Evolutionary conservation across 2,329 filamentous ascomycete genomes (phyloP).

Genomic region (Calonectria henricotiae): DNA sequence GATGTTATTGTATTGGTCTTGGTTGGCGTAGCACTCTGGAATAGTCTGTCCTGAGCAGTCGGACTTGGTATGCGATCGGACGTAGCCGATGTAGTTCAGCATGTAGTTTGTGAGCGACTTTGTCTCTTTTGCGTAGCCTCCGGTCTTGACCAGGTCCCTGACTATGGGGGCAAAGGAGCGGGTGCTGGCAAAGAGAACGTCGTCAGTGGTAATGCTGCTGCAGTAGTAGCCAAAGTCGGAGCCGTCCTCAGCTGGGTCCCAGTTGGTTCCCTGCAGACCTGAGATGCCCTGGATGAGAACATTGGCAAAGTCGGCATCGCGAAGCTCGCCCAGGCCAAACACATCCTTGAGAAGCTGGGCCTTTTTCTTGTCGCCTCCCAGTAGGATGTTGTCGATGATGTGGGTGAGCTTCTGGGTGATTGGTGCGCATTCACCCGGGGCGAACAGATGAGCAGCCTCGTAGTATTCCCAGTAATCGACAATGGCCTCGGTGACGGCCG

Average conservation of each 20-base stretch:
- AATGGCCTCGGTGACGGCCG: slow-evolving; percentile 84
- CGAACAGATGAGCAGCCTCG: slow-evolving; percentile 67
- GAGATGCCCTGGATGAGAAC: slow-evolving; percentile 61
- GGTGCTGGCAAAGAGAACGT: slow-evolving; percentile 62
- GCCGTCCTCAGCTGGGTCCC: slow-evolving; percentile 66
- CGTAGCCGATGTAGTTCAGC: slow-evolving; percentile 69
- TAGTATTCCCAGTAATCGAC: slow-evolving; percentile 81
- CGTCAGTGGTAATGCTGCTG: slow-evolving; percentile 62
- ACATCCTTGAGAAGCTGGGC: slow-evolving; percentile 65
- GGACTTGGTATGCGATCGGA: slow-evolving; percentile 56
- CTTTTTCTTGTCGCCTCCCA: slow-evolving; percentile 59
- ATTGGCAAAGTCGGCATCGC: slow-evolving; percentile 67
- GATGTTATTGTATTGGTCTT: slow-evolving; percentile 44
- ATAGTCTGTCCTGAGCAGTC: slow-evolving; percentile 50
- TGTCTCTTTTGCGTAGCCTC: slow-evolving; percentile 61
- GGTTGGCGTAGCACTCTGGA: slow-evolving; percentile 55
- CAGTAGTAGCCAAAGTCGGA: slow-evolving; percentile 67
- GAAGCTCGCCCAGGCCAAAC: slow-evolving; percentile 66
- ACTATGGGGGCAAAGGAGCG: slow-evolving; percentile 57
- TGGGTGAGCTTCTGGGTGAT: slow-evolving; percentile 73
- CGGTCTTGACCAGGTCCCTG: slow-evolving; percentile 60
- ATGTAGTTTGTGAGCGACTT: slow-evolving; percentile 61
- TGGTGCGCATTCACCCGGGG: slow-evolving; percentile 74
- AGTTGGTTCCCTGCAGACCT: slow-evolving; percentile 67
- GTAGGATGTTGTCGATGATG: slow-evolving; percentile 68